phyloP scores from a whole-genome alignment of 352 stramenopile species.

The Globisporangium splendens region DNA sequence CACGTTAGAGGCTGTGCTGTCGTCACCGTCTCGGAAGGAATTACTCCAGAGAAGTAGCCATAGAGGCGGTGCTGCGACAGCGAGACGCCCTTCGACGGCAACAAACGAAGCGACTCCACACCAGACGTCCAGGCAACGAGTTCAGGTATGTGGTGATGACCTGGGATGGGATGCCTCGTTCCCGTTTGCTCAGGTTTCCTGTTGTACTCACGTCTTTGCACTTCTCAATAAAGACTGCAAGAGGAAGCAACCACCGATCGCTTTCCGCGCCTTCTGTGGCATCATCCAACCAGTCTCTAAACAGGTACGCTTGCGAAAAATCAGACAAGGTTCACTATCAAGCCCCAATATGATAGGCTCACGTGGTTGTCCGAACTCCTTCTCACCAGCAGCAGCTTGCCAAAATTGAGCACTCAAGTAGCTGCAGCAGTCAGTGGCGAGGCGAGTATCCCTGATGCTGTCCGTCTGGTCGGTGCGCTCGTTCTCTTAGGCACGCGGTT shows the following conservation, averaged over 20 bases:
- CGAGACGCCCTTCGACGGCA: slow-evolving; percentile 17
- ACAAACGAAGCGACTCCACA: background rate
- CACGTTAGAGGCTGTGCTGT: background rate
- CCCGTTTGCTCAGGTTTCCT: background rate
- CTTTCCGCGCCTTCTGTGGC: background rate
- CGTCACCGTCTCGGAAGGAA: background rate
- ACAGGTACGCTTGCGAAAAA: background rate
- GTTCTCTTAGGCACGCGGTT: slow-evolving; percentile 7
- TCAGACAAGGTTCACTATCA: too few relatives aligned
- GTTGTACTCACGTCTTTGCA: background rate
- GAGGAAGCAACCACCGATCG: slow-evolving; percentile 16
- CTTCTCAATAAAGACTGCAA: slow-evolving; percentile 19
- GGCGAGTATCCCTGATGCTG: background rate
- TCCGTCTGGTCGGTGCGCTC: background rate
- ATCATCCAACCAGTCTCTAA: background rate
- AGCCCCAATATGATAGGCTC: too few relatives aligned
- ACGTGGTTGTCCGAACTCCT: background rate
- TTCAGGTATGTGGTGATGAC: slow-evolving; percentile 22
- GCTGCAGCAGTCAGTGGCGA: background rate
- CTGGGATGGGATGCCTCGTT: background rate
- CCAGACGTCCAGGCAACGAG: slow-evolving; percentile 19
- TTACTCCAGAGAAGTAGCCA: background rate
- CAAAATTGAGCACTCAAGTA: slow-evolving; percentile 5
- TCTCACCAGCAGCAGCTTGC: background rate
- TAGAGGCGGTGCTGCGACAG: slow-evolving; percentile 17